Evolutionary conservation across 1,284 basidiomycete genomes (phyloP), one percentile per base, ranked within the genome.

Genomic region (Malassezia arunalokei): DNA sequence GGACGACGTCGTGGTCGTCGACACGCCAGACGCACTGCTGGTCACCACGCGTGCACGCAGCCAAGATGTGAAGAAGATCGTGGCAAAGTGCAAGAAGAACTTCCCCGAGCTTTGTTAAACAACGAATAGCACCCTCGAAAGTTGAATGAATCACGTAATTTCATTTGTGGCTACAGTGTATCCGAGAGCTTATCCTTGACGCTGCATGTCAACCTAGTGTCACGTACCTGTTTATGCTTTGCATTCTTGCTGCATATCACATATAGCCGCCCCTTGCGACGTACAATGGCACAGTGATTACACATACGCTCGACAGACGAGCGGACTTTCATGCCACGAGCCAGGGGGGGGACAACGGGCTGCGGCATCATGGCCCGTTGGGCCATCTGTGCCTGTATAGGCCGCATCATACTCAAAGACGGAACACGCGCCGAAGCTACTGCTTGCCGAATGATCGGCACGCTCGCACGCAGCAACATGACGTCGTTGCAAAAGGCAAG

Each of bases 181-280:
- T 24, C 20, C 20, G 20, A 24, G 20, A 9, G n/a, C 12, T 44
- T 37, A 54, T 54, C 52, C 52, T 32, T 54, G 52, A 32, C 52
- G 52, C 52, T 54, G 29, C 27, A 8, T 31, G 14, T 40, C 15
- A 40, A 17, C 12, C 17, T 11, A 11, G n/a, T 12, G 29, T 1
- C 7, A 76, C 82, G 56, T 62, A 91, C 92, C 83, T 96, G 92
- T 76, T 96, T 96, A 75, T 96, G 92, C 76, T 94, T 95, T 5
- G 91, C 86, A 71, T 96, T 88, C 73, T 87, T 88, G 17, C 83
- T 83, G 76, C 92, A 98, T 40, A 95, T 82, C 40, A 96, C 83
- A 76, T 92, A 95, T 40, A 96, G 80, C 64, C 86, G 81, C 43
- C 90, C 90, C 73, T 96, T 92, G 66, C 92, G 74, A 45, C 68